Evolutionary conservation across 2,329 filamentous ascomycete species (phyloP), one percentile per base, ranked within the genome.

Genomic region (Paraphoma sp.): DNA sequence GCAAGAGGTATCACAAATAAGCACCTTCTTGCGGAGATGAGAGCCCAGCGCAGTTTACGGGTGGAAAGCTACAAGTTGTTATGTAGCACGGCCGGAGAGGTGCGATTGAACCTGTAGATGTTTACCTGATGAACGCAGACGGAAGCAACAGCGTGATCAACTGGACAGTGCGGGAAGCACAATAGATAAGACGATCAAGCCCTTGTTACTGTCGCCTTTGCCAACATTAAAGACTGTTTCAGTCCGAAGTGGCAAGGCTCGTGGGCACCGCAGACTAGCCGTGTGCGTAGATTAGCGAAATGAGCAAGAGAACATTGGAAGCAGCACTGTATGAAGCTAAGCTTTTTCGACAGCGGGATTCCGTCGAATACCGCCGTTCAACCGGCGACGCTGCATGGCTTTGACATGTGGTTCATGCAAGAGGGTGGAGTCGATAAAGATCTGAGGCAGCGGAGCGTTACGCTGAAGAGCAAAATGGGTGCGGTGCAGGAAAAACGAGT

Each of bases 401-500:
- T 36, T 36, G 33, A 36, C 33, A 36, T 36, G 42, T 30, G 28
- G 42, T 45, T 45, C 42, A 45, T 45, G 42, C 42, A 45, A 10
- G 17, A 18, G 28, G 31, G 14, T 47, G 45, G 45, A 47, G 45
- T 18, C 29, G 16, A 36, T 36, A 14, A 36, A 36, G 23, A 36
- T 36, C 33, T 47, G 45, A 47, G 36, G 45, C 45, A 18, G 45
- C n/a, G 29, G 30, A 38, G 45, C 45, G 45, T 47, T 36, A 47
- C 30, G 30, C 45, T 36, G 7, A 38, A 16, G 16, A 17, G 10
- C 29, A 18, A 47, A 12, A 33, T 17, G 8, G 29, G 31, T 30
- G 29, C n/a, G 9, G 31, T 36, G 45, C 45, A 47, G n/a, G 45
- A 17, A 16, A 11, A 30, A 16, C 11, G 31, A 17, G 7, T 17